phyloP scores from a whole-genome alignment of 1,284 basidiomycete genomes.

The Austroboletus rostrupii region DNA sequence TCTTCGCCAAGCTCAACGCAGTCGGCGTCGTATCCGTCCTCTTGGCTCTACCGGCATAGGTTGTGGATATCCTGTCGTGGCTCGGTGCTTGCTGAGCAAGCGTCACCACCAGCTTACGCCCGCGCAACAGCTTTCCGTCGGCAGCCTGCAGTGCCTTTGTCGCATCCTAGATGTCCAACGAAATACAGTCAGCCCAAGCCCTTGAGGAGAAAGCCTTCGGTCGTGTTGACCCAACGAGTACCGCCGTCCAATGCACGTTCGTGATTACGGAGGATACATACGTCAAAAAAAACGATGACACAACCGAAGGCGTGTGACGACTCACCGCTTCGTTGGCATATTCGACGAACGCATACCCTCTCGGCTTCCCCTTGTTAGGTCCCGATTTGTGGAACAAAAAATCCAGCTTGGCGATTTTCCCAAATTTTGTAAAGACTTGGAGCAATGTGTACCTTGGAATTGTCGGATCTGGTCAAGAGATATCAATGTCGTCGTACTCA shows the following conservation, averaged over 20 bases:
- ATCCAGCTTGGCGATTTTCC: slow-evolving; percentile 89
- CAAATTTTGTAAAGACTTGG: slow-evolving; percentile 87
- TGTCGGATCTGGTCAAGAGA: slow-evolving; percentile 11
- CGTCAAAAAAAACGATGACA: slow-evolving; percentile 26
- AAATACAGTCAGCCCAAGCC: slow-evolving; percentile 18
- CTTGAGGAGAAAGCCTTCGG: slow-evolving; percentile 16
- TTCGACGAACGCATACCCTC: slow-evolving; percentile 95
- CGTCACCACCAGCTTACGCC: slow-evolving; percentile 85
- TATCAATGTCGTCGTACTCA: slow-evolving; percentile 38
- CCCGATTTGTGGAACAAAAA: slow-evolving; percentile 95
- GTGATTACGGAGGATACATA: slow-evolving; percentile 39
- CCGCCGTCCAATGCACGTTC: slow-evolving; percentile 39
- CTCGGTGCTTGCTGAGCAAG: slow-evolving; percentile 79
- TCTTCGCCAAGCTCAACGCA: slow-evolving; percentile 84
- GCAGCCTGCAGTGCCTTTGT: slow-evolving; percentile 71
- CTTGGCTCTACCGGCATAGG: slow-evolving; percentile 27
- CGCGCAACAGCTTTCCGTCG: slow-evolving; percentile 80
- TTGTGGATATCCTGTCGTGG: slow-evolving; percentile 35
- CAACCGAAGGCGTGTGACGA: slow-evolving; percentile 28
- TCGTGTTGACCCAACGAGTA: slow-evolving; percentile 15
- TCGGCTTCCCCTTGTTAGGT: slow-evolving; percentile 82
- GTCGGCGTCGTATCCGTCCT: slow-evolving; percentile 59
- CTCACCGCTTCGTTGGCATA: slow-evolving; percentile 77
- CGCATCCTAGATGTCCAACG: slow-evolving; percentile 65
- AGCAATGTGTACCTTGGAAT: slow-evolving; percentile 73